A percentile compares a stretch with the other conserved stretches of the same genome.
Evolutionary conservation across 2,329 filamentous ascomycete species (phyloP).

Genomic region (Aspergillus cejpii): DNA sequence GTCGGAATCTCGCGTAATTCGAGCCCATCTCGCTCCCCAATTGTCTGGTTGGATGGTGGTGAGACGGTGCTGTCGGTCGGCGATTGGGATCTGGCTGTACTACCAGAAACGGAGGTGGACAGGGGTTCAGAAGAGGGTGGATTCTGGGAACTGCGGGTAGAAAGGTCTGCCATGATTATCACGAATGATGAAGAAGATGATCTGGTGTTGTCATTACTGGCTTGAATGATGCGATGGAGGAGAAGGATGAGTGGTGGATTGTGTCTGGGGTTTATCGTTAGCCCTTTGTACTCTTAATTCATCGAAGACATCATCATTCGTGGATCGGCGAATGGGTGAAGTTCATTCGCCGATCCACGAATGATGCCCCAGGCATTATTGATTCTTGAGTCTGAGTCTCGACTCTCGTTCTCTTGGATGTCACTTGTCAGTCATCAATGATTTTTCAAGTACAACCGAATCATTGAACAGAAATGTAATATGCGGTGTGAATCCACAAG

Average conservation of each 20-base stretch:
- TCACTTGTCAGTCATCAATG: no score
- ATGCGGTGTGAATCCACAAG: no score
- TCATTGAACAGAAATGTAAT: no score
- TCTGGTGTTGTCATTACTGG: neutral
- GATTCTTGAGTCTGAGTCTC: no score
- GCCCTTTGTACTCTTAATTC: neutral
- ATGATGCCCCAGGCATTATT: no score
- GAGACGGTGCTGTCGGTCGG: neutral
- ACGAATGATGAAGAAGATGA: neutral
- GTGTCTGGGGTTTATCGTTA: neutral
- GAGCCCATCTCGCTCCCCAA: conserved; percentile 14
- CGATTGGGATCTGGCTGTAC: neutral
- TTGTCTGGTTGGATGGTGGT: neutral
- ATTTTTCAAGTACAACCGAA: no score
- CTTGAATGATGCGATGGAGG: neutral
- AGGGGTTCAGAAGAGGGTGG: neutral
- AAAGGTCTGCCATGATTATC: neutral
- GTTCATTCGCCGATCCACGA: neutral
- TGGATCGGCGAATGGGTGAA: neutral
- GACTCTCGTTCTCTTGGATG: no score
- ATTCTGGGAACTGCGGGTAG: neutral
- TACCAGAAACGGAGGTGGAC: neutral
- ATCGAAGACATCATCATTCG: neutral
- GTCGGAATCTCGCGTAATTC: conserved; percentile 30
- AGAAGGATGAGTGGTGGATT: neutral